Evolutionary conservation across 164 flowering plant genomes (phyloP).

Genomic region (Litsea cubeba): DNA sequence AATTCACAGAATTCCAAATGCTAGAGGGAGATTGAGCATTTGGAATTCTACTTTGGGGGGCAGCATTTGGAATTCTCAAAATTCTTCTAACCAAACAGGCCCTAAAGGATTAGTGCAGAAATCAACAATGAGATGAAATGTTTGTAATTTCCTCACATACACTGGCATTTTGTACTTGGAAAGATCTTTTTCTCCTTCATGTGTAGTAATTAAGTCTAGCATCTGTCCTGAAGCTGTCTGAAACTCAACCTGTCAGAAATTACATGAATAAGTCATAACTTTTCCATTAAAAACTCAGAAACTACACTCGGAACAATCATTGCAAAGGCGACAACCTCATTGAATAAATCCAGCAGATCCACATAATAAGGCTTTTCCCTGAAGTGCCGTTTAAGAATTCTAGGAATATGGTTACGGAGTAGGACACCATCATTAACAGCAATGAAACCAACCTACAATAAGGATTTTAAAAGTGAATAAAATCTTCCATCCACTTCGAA

Average conservation of each 20-base stretch:
- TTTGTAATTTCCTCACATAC: slow-evolving; percentile 39
- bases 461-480: background rate
- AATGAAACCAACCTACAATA: slow-evolving; percentile 73
- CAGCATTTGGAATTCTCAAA: too few relatives aligned
- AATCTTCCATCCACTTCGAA: background rate
- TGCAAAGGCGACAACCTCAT: slow-evolving; percentile 56
- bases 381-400: slow-evolving; percentile 80
- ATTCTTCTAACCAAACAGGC: too few relatives aligned
- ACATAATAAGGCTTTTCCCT: slow-evolving; percentile 77
- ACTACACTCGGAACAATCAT: background rate
- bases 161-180: slow-evolving; percentile 66
- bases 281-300: background rate
- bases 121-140: background rate
- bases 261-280: slow-evolving; percentile 7
- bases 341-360: slow-evolving; percentile 82
- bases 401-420: slow-evolving; percentile 82
- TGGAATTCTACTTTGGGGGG: too few relatives aligned
- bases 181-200: slow-evolving; percentile 87
- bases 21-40: too few relatives aligned
- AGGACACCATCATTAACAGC: slow-evolving; percentile 86
- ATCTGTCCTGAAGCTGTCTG: slow-evolving; percentile 95
- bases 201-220: slow-evolving; percentile 92
- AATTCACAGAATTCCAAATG: too few relatives aligned
- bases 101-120: background rate
- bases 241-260: slow-evolving; percentile 72